Evolutionary conservation across 2,329 filamentous ascomycete species (phyloP).

Genomic region (Calonectria honghensis): DNA sequence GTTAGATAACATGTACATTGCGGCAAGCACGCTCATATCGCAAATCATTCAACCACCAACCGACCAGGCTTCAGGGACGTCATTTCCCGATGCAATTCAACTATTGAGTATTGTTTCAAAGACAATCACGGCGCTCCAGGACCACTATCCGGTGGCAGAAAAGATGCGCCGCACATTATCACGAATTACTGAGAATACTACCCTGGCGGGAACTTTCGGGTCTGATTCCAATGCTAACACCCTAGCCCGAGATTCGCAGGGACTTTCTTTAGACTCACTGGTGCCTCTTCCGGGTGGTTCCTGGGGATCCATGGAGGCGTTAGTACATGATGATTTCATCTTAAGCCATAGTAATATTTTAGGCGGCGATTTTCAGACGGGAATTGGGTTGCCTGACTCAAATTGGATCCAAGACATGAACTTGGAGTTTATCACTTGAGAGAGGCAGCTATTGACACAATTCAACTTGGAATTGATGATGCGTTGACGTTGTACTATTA

Average conservation of each 20-base stretch:
- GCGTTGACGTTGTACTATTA: neutral
- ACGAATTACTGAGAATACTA: slow-evolving; percentile 15
- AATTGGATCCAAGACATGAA: slow-evolving; percentile 11
- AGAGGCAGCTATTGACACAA: neutral
- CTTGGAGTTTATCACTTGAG: neutral
- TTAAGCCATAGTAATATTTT: slow-evolving; percentile 22
- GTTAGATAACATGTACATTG: slow-evolving; percentile 32
- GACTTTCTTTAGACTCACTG: neutral
- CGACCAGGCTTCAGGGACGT: neutral
- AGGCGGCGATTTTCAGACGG: neutral
- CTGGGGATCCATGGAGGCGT: slow-evolving; percentile 30
- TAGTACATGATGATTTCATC: slow-evolving; percentile 24
- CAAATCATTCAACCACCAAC: slow-evolving; percentile 21
- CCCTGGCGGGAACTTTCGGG: neutral
- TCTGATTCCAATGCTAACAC: neutral
- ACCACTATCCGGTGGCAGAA: slow-evolving; percentile 18
- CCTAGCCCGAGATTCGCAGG: neutral
- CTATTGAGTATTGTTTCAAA: slow-evolving; percentile 10
- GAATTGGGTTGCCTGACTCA: neutral
- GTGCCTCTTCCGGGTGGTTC: neutral
- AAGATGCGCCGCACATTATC: slow-evolving; percentile 19
- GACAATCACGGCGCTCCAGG: neutral
- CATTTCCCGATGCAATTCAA: neutral
- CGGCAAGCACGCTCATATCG: slow-evolving; percentile 14
- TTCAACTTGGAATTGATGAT: neutral